Evolutionary conservation across 306 rosid genomes (phyloP), one percentile per base, ranked within the genome.

Genomic region (Quercus ilex): DNA sequence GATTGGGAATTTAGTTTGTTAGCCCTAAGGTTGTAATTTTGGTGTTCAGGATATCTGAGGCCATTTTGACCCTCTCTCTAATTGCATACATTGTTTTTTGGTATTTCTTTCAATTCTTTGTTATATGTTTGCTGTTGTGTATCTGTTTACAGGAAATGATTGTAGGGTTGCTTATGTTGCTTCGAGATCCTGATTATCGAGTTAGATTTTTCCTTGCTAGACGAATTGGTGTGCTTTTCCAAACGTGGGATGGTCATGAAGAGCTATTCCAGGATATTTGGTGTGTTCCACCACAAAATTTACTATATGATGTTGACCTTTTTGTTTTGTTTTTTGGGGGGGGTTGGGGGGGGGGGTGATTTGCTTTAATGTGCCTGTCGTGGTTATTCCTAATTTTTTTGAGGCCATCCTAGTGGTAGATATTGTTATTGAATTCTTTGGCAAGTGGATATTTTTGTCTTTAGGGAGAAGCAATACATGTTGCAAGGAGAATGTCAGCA

Each of bases 221-320:
- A 84, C 87, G 86, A 67, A 86, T 92, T 53, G 85, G 90, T 78
- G 90, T 94, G 83, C 98, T 94, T 88, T 92, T 94, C 84, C 94
- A 90, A 81, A 94, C 95, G 58, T 92, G 97, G 98, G 97, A 91
- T 85, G 98, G 97, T 21, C 98, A 94, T 71, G 87, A 87, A 76
- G 98, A 91, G 82, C 88, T 94, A 73, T 94, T 94, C 85, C 88
- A 88, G 58, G 98, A 94, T 88, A 89, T 94, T 77, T 91, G 97
- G 98, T 94, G 20, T 46, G 97, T 87, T 78, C 18, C 79, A 43
- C 74, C 58, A 13, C 55, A 72, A 68, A 30, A 38, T 55, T 3
- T 46, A 15, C 30, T 15, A 75, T 63, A 74, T 72, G 19, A 38
- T 71, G 21, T 70, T 35, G 41, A 53, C 17, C 11, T 41, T 25